phyloP scores from a whole-genome alignment of 2,329 filamentous ascomycete genomes.

The Huntiella omanensis region DNA sequence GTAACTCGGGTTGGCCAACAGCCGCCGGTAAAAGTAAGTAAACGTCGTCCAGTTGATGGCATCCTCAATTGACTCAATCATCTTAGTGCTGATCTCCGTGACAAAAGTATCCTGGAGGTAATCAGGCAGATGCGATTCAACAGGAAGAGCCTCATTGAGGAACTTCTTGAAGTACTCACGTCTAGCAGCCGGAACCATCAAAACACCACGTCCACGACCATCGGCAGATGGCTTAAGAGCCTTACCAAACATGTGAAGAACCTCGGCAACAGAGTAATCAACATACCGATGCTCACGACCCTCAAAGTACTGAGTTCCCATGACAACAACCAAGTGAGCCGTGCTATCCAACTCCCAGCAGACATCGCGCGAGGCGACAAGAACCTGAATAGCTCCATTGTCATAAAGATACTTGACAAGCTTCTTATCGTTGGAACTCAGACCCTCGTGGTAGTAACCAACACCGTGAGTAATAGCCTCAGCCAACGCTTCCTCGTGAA shows the following conservation, averaged over 20 bases:
- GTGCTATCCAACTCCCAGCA: conserved; percentile 87
- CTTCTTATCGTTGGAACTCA: conserved; percentile 73
- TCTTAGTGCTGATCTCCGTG: conserved; percentile 89
- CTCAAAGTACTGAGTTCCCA: conserved; percentile 97
- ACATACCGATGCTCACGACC: conserved; percentile 93
- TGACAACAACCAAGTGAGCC: conserved; percentile 82
- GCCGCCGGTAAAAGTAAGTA: conserved; percentile 90
- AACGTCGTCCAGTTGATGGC: conserved; percentile 98
- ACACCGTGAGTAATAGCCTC: conserved; percentile 87
- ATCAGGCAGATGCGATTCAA: conserved; percentile 82
- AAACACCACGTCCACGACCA: conserved; percentile 68
- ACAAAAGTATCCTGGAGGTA: conserved; percentile 94
- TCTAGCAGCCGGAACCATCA: conserved; percentile 90
- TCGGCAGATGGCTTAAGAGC: conserved; percentile 63
- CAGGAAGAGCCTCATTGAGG: conserved; percentile 81
- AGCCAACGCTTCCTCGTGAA: conserved; percentile 72
- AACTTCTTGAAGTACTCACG: conserved; percentile 99
- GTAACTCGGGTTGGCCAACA: conserved; percentile 90
- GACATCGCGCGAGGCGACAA: conserved; percentile 61
- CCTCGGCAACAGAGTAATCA: conserved; percentile 84
- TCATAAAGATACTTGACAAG: conserved; percentile 87
- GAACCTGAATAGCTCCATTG: conserved; percentile 73
- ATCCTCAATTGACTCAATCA: conserved; percentile 86
- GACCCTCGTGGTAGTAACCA: conserved; percentile 90
- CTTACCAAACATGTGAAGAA: conserved; percentile 96